These are phyloP conservation scores for Suhomyces emberorum DNA, from an alignment of 805 yeast species.

Conservation along the genomic window DNA sequence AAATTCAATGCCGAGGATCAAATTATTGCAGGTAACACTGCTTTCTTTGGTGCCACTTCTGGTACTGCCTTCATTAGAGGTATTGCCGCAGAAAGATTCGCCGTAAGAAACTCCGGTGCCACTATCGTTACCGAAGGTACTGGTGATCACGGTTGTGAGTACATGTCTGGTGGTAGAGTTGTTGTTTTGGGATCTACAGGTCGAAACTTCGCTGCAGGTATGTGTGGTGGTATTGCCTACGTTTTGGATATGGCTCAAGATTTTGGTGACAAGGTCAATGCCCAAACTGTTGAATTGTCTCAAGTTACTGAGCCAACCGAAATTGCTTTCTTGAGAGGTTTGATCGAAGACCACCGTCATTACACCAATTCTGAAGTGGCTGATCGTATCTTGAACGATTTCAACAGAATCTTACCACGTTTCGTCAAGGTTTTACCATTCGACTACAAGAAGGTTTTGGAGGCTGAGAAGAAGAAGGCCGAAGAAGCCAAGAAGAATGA, in stretches of 20 bases:
- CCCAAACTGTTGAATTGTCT: slow-evolving; percentile 76
- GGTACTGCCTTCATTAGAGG: slow-evolving; percentile 94
- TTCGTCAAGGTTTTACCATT: slow-evolving; percentile 91
- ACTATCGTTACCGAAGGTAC: slow-evolving; percentile 94
- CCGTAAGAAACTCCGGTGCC: slow-evolving; percentile 98
- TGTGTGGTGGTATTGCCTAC: slow-evolving; percentile 99
- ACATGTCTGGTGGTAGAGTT: slow-evolving; percentile 99
- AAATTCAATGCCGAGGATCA: slow-evolving; percentile 92
- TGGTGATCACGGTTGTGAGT: slow-evolving; percentile 99
- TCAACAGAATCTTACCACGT: slow-evolving; percentile 82
- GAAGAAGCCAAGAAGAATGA: slow-evolving; percentile 66
- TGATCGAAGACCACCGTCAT: slow-evolving; percentile 92
- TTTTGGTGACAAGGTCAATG: slow-evolving; percentile 74
- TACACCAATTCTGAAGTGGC: slow-evolving; percentile 93
- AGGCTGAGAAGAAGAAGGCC: slow-evolving; percentile 62
- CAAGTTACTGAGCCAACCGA: slow-evolving; percentile 81
- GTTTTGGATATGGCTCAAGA: slow-evolving; percentile 95
- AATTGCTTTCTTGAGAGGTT: slow-evolving; percentile 88
- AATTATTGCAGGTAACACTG: slow-evolving; percentile 94
- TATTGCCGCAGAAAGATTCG: slow-evolving; percentile 97
- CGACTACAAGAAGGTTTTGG: slow-evolving; percentile 88
- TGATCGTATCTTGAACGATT: slow-evolving; percentile 73
- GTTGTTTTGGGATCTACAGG: slow-evolving; percentile 90
- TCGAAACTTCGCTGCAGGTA: slow-evolving; percentile 94
- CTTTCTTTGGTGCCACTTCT: slow-evolving; percentile 96